Evolutionary conservation across 257 asterid genomes (phyloP), one percentile per base, ranked within the genome.

Genomic region (Nicotiana undulata): DNA sequence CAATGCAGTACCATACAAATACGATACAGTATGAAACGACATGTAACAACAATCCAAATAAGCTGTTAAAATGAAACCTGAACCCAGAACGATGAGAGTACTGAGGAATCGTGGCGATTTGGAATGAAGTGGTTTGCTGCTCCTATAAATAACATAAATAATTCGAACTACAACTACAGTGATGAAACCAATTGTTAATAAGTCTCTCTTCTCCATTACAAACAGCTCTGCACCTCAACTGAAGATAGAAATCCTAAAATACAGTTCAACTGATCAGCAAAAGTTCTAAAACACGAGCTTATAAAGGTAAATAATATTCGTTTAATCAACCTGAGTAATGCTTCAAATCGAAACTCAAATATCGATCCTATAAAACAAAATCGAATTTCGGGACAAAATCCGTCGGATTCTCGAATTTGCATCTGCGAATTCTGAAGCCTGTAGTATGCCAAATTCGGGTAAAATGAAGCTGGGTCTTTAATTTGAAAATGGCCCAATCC

Each of bases 21-120:
- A 26, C 28, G 0, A 26, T 26, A 26, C 1, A 26, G 1, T 0
- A 26, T 26, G 28, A 26, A 26, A 26, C 1, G 28, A 26, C 0
- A 26, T 0, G 28, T 26, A 26, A 26, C 28, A 26, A 26, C 28
- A 26, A 26, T 26, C 28, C 28, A 26, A 26, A 26, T 1, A 26
- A 26, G 28, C 28, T 26, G 28, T 26, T 37, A 53, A 63, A 79
- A 46, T 16, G 3, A 29, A 61, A 94, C 98, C 98, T 81, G 98
- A 94, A 53, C 98, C 97, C 49, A 94, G 89, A 84, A 94, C 88
- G 67, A 94, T 80, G 59, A 94, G 89, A 31, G 96, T 87, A 76
- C 87, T 86, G 79, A 90, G 86, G 79, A 90, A 88, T 79, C 81
- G 86, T 11, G 85, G 81, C 9, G 89, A 84, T 64, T 68, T 81